Base-by-base conservation (phyloP, 441 rosid species). In the Populus hybrid region DNA sequence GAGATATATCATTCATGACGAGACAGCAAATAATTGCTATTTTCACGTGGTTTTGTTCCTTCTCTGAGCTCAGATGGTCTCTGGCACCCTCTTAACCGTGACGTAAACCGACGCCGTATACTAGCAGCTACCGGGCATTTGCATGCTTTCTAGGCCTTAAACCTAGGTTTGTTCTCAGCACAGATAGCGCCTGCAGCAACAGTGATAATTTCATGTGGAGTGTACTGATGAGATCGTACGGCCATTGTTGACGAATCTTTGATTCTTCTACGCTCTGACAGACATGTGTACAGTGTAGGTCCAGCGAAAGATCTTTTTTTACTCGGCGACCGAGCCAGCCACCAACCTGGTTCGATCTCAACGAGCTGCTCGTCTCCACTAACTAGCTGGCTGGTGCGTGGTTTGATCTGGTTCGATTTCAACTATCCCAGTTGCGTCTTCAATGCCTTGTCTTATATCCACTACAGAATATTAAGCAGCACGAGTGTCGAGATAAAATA, bases 41-140 rank as follows among this genome's bases (percentile, higher is more conserved):
- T 46, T 71, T 71, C 74, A 71, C 74, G 74, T 71, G 74, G 32
- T 71, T 71, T 26, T 71, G 74, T 46, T 71, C 74, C 63, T 46
- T 35, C 8, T 12, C n/a, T 26, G 38, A 12, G n/a, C 61, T 12
- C 6, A 4, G 14, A 12, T 28, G 14, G 6, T 1, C 12, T 24
- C 68, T 24, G 9, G 2, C 28, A 4, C 68, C 4, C 30, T 11
- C 68, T 65, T 10, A 3, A 1, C 21, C 14, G 0, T 46, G 57
- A 46, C 57, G 57, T 14, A 14, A 14, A 0, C 57, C 57, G 4
- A 46, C 20, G 20, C 0, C 57, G 6, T 46, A 46, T 14, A 12
- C 53, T 0, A 14, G 57, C 18, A 14, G 57, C 57, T 14, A 46
- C 57, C 0, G 50, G 11, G 50, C 14, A 42, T 3, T 10, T 5